Percentiles rank a stretch among this genome's conserved stretches.
Conservation (phyloP, 163 green algal genomes). For the Smithsoniella earleae region DNA sequence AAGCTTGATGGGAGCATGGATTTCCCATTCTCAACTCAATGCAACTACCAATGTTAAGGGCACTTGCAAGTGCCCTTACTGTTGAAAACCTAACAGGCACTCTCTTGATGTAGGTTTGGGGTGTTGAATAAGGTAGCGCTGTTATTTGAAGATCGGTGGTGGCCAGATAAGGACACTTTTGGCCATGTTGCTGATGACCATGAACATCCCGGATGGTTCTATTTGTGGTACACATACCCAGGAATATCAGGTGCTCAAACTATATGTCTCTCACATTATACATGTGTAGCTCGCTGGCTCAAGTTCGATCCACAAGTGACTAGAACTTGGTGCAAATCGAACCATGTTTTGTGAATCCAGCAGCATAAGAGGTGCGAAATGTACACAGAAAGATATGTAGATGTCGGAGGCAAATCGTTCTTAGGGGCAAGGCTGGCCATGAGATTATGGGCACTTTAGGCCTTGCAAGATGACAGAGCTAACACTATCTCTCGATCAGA, state of each 20-base stretch:
- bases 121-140: conserved; percentile 87
- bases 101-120: conserved; percentile 69
- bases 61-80: not conserved
- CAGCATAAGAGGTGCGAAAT: no score
- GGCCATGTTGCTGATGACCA: conserved; percentile 48
- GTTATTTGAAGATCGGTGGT: conserved; percentile 80
- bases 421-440: no score
- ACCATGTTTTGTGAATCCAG: no score
- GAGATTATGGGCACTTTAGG: no score
- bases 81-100: no score
- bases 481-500: no score
- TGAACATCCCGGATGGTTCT: conserved; percentile 65
- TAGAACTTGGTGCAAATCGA: no score
- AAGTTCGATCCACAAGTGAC: no score
- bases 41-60: not conserved
- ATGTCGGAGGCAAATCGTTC: no score
- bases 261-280: not conserved
- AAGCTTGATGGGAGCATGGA: not conserved
- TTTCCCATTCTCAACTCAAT: not conserved
- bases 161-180: conserved; percentile 80
- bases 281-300: no score
- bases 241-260: conserved; percentile 37
- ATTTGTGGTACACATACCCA: conserved; percentile 85
- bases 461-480: no score
- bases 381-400: no score